These are phyloP conservation scores for Paraphaeosphaeria minitans DNA, from an alignment of 2,329 filamentous ascomycete species.

Conservation along the genomic window DNA sequence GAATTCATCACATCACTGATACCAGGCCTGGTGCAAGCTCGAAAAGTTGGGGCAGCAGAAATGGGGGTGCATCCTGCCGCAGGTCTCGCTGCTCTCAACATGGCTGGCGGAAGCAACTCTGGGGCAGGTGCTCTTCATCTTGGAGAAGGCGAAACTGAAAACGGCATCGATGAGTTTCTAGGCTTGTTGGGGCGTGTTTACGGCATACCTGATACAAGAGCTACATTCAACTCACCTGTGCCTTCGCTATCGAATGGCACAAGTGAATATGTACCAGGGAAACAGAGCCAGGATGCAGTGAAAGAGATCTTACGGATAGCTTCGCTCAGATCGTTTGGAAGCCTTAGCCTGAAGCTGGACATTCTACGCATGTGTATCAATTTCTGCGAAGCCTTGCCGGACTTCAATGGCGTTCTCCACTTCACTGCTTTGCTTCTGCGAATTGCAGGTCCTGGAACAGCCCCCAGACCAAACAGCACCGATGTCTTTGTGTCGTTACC, in stretches of 20 bases:
- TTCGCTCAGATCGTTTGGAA: conserved; percentile 68
- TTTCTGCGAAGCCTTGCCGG: conserved; percentile 90
- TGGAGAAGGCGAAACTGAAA: conserved; percentile 44
- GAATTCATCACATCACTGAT: conserved; percentile 85
- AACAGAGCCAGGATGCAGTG: conserved; percentile 46
- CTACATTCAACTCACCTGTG: conserved; percentile 45
- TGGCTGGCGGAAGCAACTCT: conserved; percentile 60
- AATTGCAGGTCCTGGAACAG: conserved; percentile 79
- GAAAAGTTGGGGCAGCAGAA: conserved; percentile 92
- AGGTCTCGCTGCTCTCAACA: conserved; percentile 74
- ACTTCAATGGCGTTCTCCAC: conserved; percentile 86
- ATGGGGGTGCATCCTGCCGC: conserved; percentile 94
- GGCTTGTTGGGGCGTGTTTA: conserved; percentile 50
- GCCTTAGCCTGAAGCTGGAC: conserved; percentile 79
- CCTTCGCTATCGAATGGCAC: conserved; percentile 14
- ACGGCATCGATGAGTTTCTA: conserved; percentile 50
- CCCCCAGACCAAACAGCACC: conserved; percentile 69
- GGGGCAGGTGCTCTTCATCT: conserved; percentile 75
- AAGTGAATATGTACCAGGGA: conserved; percentile 12
- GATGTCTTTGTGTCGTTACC: conserved; percentile 73
- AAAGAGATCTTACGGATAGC: conserved; percentile 64
- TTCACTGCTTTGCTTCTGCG: conserved; percentile 85
- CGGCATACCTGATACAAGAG: conserved; percentile 46
- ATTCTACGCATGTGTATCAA: conserved; percentile 88
- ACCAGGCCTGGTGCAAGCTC: conserved; percentile 83